A percentile compares a stretch with the other conserved stretches of the same genome.
Evolutionary conservation across 495 filamentous ascomycete genomes (phyloP).

Genomic region (Aspergillus leporis): DNA sequence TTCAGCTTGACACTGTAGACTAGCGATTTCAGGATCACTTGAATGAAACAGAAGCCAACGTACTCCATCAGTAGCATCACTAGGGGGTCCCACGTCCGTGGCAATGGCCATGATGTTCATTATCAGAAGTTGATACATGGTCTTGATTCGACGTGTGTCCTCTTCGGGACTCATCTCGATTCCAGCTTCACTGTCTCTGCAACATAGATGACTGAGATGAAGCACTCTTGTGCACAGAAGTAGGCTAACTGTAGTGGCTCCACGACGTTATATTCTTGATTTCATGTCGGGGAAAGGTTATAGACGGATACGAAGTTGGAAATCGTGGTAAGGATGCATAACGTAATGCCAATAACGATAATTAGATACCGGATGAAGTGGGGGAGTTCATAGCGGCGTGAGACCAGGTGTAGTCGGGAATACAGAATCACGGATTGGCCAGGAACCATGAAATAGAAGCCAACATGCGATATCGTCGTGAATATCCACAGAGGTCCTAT

Average conservation of each 20-base stretch:
- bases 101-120: too few species aligned
- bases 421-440: slow-evolving; percentile 25
- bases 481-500: too few species aligned
- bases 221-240: slow-evolving; percentile 50
- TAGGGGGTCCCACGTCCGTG: too few species aligned
- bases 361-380: slow-evolving; percentile 30
- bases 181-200: slow-evolving; percentile 39
- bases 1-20: too few species aligned
- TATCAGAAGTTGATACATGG: too few species aligned
- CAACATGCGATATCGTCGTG: too few species aligned
- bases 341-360: slow-evolving; percentile 25
- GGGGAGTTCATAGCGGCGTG: slow-evolving; percentile 23
- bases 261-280: slow-evolving; percentile 40
- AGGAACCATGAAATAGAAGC: too few species aligned
- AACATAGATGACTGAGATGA: slow-evolving; percentile 52
- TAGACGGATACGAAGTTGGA: slow-evolving; percentile 24
- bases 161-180: slow-evolving; percentile 32
- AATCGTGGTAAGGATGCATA: slow-evolving; percentile 30
- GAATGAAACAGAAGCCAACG: too few species aligned
- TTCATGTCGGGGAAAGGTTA: slow-evolving; percentile 15
- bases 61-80: too few species aligned
- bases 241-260: slow-evolving; percentile 48
- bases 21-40: too few species aligned
- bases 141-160: slow-evolving; percentile 15
- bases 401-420: slow-evolving; percentile 35